Percentiles rank a stretch among this genome's conserved stretches.
phyloP scores from a whole-genome alignment of 2,329 filamentous ascomycete genomes.

The Arthrinium puccinioides region DNA sequence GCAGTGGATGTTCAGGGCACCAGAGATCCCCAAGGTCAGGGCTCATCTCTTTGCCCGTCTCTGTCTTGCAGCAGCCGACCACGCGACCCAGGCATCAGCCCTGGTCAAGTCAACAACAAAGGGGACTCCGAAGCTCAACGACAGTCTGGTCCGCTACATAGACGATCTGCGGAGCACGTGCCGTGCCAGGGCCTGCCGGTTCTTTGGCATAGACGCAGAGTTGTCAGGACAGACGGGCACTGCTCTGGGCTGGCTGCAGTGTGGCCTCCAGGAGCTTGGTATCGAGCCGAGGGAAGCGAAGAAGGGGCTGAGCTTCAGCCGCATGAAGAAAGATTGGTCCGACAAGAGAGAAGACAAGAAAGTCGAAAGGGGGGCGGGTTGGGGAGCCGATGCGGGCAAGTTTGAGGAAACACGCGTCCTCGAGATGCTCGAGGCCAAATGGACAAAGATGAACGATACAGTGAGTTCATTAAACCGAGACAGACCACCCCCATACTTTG shows the following conservation, averaged over 20 bases:
- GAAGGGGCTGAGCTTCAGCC: slow-evolving; percentile 41
- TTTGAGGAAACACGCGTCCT: slow-evolving; percentile 80
- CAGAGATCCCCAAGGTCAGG: slow-evolving; percentile 80
- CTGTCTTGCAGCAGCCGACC: slow-evolving; percentile 81
- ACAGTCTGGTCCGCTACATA: slow-evolving; percentile 63
- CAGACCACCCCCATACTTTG: too few species aligned
- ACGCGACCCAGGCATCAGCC: slow-evolving; percentile 65
- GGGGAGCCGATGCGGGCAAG: slow-evolving; percentile 79
- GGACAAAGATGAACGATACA: slow-evolving; percentile 89
- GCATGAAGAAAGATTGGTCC: slow-evolving; percentile 58
- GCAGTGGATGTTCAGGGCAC: slow-evolving; percentile 95
- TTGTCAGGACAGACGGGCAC: slow-evolving; percentile 72
- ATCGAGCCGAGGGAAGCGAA: slow-evolving; percentile 45
- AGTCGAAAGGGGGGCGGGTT: slow-evolving; percentile 64
- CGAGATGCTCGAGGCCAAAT: slow-evolving; percentile 81
- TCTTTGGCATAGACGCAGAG: slow-evolving; percentile 87
- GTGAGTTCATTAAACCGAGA: too few species aligned
- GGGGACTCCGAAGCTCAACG: slow-evolving; percentile 47
- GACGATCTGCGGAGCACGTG: slow-evolving; percentile 69
- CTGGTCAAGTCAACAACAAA: slow-evolving; percentile 34
- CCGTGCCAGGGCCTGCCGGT: slow-evolving; percentile 79
- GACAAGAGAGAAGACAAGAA: slow-evolving; percentile 75
- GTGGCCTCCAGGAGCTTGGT: slow-evolving; percentile 69
- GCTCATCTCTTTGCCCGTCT: slow-evolving; percentile 82
- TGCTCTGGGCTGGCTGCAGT: slow-evolving; percentile 79